These are phyloP conservation scores for Neurospora sublineolata DNA, from an alignment of 495 filamentous ascomycete genomes.

Conservation along the genomic window DNA sequence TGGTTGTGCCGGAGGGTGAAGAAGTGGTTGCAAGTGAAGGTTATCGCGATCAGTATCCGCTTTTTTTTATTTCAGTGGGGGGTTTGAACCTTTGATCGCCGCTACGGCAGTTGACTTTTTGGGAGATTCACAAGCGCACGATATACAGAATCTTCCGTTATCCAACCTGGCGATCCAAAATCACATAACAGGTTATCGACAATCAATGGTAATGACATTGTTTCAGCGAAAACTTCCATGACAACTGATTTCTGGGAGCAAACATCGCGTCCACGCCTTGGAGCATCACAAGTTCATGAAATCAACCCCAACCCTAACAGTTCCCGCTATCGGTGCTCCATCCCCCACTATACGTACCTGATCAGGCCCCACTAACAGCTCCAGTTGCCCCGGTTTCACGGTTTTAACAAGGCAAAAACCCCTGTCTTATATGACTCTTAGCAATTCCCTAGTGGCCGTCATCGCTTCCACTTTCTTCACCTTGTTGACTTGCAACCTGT, in stretches of 20 bases:
- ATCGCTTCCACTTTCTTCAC: background rate
- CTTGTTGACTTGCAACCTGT: background rate
- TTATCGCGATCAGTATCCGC: background rate
- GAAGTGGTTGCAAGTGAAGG: background rate
- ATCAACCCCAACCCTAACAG: background rate
- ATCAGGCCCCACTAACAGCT: background rate
- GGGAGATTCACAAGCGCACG: background rate
- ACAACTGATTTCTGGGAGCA: background rate
- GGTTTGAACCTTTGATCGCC: background rate
- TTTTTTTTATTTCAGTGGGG: background rate
- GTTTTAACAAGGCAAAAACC: background rate
- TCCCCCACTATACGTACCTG: background rate
- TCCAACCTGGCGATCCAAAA: background rate
- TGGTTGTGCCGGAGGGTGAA: background rate
- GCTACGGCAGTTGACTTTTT: background rate
- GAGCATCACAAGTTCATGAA: background rate
- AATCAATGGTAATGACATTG: background rate
- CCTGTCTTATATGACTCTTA: slow-evolving; percentile 2
- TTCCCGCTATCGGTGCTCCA: background rate
- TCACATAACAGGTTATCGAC: background rate
- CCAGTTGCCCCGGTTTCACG: background rate
- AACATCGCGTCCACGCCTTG: background rate
- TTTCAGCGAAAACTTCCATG: background rate
- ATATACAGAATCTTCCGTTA: background rate
- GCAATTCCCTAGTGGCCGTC: background rate